Percentiles rank a stretch among this genome's conserved stretches.
Evolutionary conservation across 139 green algal genomes (phyloP).

Genomic region (Gonium pectorale): DNA sequence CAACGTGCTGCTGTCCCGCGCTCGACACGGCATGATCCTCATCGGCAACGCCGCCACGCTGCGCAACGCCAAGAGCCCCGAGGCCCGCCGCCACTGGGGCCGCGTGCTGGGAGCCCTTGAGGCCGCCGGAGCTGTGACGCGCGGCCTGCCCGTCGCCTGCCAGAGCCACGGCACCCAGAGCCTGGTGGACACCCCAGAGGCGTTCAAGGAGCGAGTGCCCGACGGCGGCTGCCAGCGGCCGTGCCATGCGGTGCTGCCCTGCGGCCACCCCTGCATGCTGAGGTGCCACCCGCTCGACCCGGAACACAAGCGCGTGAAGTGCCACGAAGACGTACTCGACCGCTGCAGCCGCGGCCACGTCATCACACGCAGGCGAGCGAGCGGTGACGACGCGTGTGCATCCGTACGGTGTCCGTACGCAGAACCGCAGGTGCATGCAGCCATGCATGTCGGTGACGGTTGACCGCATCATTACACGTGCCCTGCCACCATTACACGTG

Average conservation of each 20-base stretch:
- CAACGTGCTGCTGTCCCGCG: conserved; percentile 87
- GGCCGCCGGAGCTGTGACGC: conserved; percentile 6
- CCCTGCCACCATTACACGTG: too few relatives aligned
- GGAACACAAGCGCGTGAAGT: conserved; percentile 44
- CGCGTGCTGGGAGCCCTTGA: conserved; percentile 52
- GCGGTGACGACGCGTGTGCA: too few relatives aligned
- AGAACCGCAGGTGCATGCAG: too few relatives aligned
- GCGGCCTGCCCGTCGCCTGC: conserved; percentile 65
- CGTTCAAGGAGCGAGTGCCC: conserved; percentile 52
- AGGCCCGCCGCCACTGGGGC: conserved; percentile 51
- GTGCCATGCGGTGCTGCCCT: conserved; percentile 62
- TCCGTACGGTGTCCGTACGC: too few relatives aligned
- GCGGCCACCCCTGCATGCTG: conserved; percentile 70
- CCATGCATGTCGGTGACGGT: too few relatives aligned
- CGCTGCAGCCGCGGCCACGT: conserved; percentile 54
- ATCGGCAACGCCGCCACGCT: conserved; percentile 75
- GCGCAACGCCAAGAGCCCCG: conserved; percentile 41
- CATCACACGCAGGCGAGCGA: conserved; percentile 25
- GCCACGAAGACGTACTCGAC: conserved; percentile 51
- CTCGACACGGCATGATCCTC: conserved; percentile 80
- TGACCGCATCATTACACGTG: too few relatives aligned
- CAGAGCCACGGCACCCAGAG: conserved; percentile 52
- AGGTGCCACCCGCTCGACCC: conserved; percentile 58
- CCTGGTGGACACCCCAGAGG: conserved; percentile 26
- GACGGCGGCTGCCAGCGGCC: conserved; percentile 71